These are phyloP conservation scores for Penicillium sp. DNA, from an alignment of 2,329 filamentous ascomycete genomes.

Conservation along the genomic window DNA sequence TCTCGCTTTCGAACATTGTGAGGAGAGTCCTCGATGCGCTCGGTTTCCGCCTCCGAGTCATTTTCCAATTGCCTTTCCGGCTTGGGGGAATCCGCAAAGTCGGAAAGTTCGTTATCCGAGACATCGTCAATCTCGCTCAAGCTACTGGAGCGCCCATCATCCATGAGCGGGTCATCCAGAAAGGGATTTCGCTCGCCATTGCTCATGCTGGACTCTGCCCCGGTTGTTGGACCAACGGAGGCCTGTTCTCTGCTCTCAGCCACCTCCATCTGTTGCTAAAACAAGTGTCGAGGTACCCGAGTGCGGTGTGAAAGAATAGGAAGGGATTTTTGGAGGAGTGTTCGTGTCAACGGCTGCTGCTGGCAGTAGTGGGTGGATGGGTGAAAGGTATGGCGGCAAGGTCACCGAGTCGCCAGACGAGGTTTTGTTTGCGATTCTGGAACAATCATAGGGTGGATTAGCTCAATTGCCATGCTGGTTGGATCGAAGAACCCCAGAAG, in stretches of 20 bases:
- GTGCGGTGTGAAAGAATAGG: background rate
- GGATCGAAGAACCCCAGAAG: constrained; percentile 2
- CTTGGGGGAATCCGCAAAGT: constrained; percentile 47
- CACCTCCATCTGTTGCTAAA: constrained; percentile 36
- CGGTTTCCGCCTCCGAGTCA: constrained; percentile 86
- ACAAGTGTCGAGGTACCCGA: background rate
- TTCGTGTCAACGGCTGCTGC: constrained; percentile 15
- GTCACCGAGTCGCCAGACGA: constrained; percentile 16
- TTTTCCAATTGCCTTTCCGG: constrained; percentile 57
- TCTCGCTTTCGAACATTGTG: constrained; percentile 60
- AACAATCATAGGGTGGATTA: constrained; percentile 23
- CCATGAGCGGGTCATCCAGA: constrained; percentile 45
- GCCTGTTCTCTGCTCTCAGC: constrained; percentile 35
- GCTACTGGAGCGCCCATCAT: constrained; percentile 78
- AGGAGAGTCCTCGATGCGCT: constrained; percentile 86
- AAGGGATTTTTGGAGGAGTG: constrained; percentile 1
- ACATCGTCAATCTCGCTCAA: constrained; percentile 89
- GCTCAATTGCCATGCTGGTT: constrained; percentile 23
- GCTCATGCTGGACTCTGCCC: constrained; percentile 31
- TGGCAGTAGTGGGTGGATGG: constrained; percentile 16
- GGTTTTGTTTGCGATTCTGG: constrained; percentile 18
- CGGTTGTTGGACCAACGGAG: constrained; percentile 34
- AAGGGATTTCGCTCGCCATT: constrained; percentile 37
- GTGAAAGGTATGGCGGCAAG: constrained; percentile 13
- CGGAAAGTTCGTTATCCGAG: constrained; percentile 57